These are phyloP conservation scores for Vachellia collinsii DNA, from an alignment of 306 rosid species.

Conservation along the genomic window DNA sequence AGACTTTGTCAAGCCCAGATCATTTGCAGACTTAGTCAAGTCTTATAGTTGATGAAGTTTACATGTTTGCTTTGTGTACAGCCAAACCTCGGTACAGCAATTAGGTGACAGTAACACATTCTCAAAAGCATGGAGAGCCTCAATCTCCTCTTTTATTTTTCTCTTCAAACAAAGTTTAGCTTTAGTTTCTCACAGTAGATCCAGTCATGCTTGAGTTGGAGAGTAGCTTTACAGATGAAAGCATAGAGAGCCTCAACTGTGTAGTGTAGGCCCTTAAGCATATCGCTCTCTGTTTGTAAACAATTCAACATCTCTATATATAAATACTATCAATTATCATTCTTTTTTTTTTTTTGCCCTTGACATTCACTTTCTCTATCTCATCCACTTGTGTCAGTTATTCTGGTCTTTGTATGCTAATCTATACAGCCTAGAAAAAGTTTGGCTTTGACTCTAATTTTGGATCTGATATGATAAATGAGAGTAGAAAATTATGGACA, in stretches of 20 bases:
- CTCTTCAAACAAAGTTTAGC: neutral
- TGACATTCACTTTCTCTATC: neutral
- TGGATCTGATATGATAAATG: neutral
- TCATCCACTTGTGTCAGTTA: neutral
- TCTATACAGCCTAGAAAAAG: neutral
- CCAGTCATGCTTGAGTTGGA: constrained; percentile 43
- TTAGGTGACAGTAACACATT: constrained; percentile 38
- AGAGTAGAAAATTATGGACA: neutral
- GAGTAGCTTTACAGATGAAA: constrained; percentile 29
- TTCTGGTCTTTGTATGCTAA: neutral
- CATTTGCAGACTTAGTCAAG: constrained; percentile 79
- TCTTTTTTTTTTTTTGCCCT: neutral
- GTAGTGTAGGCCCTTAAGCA: neutral
- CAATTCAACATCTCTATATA: constrained; percentile 32
- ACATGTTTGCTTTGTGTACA: constrained; percentile 42
- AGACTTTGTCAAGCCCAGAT: constrained; percentile 82
- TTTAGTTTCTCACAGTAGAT: constrained; percentile 43
- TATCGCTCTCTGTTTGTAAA: neutral
- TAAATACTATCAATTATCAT: neutral
- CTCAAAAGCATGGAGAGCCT: constrained; percentile 31
- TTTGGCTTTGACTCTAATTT: neutral
- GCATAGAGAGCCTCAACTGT: constrained; percentile 41
- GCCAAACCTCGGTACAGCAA: constrained; percentile 39
- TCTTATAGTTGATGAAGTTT: constrained; percentile 62
- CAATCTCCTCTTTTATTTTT: constrained; percentile 3